Evolutionary conservation across 371 early-diverging fungal genomes (phyloP), one percentile per base, ranked within the genome.

Genomic region (Chytridiales sp.): DNA sequence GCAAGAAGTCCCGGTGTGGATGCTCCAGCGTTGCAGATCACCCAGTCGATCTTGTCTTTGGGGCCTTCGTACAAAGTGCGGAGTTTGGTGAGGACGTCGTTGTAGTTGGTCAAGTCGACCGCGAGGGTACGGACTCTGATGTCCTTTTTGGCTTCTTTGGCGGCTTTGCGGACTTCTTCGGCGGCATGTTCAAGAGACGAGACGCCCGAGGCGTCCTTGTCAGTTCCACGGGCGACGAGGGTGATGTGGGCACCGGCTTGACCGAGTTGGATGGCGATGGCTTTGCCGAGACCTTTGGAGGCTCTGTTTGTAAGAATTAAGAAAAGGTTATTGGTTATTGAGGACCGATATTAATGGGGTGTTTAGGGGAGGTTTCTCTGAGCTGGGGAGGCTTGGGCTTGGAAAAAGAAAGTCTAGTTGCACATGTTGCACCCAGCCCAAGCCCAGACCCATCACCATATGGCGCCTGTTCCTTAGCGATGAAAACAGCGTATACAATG

Each of bases 251-350:
- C 93, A 4, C 95, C 94, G 35, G 70, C 75, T 32, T 80, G 79
- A 8, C 81, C 89, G 50, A 94, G 68, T 30, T 85, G 76, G 29
- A 82, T 73, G 17, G 94, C 95, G 8, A 97, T 66, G 3, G 85
- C 81, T 59, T 89, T 85, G 30, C 98, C 98, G 19, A 96, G 82
- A 1, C 98, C 98, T 32, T 88, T 85, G 64, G 92, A 92, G 61
- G 94, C 97, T 15, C 46, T 26, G n/a, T 46, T 46, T 46, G 46
- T 22, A 13, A 38, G n/a, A 9, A 38, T 19, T 11, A 26, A 46
- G 15, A 22, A 22, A 11, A 22, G 22, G 46, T 46, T 13, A 15
- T 22, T 46, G 46, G n/a, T 21, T 44, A 21, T 11, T 11, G 17
- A 26, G 50, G 24, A 22, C 42, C 61, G 43, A n/a, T n/a, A n/a